These are phyloP conservation scores for Candida bentonensis DNA, from an alignment of 805 yeast genomes.

Conservation along the genomic window DNA sequence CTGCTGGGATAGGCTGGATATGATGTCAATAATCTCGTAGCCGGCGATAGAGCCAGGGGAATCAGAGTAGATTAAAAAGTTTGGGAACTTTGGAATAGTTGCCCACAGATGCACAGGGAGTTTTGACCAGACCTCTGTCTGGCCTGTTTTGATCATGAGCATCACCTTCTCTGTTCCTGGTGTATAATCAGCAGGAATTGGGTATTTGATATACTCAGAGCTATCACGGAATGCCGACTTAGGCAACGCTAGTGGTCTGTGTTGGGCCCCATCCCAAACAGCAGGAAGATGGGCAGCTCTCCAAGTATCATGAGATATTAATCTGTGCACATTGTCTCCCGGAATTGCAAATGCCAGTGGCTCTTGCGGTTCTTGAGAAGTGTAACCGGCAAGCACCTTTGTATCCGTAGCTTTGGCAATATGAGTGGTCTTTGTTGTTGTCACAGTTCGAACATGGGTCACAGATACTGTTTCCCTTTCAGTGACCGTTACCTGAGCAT, in stretches of 20 bases:
- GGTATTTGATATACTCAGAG: constrained; percentile 2
- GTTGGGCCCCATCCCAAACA: not conserved
- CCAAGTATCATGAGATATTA: not conserved
- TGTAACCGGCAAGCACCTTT: too few relatives aligned
- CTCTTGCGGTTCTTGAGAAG: too few relatives aligned
- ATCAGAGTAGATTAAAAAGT: constrained; percentile 23
- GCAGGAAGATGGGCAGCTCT: not conserved
- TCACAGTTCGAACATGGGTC: too few relatives aligned
- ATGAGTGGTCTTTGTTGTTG: too few relatives aligned
- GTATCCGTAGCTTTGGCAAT: too few relatives aligned
- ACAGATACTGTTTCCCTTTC: too few relatives aligned
- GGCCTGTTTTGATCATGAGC: constrained; percentile 24
- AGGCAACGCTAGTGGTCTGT: not conserved
- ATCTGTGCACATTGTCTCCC: not conserved
- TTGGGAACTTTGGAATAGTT: constrained; percentile 19
- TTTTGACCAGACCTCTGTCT: constrained; percentile 21
- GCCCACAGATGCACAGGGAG: constrained; percentile 23
- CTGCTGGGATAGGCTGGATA: constrained; percentile 13
- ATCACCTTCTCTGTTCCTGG: constrained; percentile 12
- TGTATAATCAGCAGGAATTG: constrained; percentile 2
- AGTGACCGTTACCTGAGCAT: too few relatives aligned
- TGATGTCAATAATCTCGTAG: constrained; percentile 20
- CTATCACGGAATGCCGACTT: not conserved
- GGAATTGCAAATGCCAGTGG: not conserved
- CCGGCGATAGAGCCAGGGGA: constrained; percentile 19